Conservation (phyloP, 164 flowering plant genomes). For the Magnolia changhungtana region DNA sequence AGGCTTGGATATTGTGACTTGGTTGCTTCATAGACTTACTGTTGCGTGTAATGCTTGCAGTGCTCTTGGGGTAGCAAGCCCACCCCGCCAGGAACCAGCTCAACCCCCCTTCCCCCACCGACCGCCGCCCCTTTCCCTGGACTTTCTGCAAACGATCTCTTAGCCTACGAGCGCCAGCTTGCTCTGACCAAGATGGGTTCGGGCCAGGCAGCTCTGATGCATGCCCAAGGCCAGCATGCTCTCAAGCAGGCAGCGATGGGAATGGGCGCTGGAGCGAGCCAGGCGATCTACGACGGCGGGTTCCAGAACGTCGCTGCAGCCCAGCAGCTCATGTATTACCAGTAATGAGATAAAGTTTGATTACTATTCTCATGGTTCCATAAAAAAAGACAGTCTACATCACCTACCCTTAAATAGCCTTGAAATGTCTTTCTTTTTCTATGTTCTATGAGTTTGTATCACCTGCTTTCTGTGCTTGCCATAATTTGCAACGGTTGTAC, state of each 20-base stretch:
- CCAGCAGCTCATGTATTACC: slow-evolving; percentile 86
- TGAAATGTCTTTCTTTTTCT: background rate
- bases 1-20: too few relatives aligned
- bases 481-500: background rate
- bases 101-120: slow-evolving; percentile 84
- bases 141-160: slow-evolving; percentile 48
- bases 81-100: slow-evolving; percentile 67
- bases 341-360: slow-evolving; percentile 24
- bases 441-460: background rate
- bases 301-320: slow-evolving; percentile 51
- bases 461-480: background rate
- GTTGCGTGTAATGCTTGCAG: slow-evolving; percentile 30
- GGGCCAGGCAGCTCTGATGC: slow-evolving; percentile 53
- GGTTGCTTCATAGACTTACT: background rate
- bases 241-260: slow-evolving; percentile 56
- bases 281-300: slow-evolving; percentile 73
- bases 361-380: background rate
- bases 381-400: background rate
- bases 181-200: slow-evolving; percentile 61
- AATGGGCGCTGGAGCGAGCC: slow-evolving; percentile 62
- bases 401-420: background rate
- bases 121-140: slow-evolving; percentile 42
- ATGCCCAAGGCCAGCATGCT: slow-evolving; percentile 53
- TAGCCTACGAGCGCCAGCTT: slow-evolving; percentile 65
- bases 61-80: slow-evolving; percentile 98